Percentiles rank a stretch among this genome's conserved stretches.
Conservation (phyloP, 768 basidiomycete genomes). For the Termitomyces sp. region DNA sequence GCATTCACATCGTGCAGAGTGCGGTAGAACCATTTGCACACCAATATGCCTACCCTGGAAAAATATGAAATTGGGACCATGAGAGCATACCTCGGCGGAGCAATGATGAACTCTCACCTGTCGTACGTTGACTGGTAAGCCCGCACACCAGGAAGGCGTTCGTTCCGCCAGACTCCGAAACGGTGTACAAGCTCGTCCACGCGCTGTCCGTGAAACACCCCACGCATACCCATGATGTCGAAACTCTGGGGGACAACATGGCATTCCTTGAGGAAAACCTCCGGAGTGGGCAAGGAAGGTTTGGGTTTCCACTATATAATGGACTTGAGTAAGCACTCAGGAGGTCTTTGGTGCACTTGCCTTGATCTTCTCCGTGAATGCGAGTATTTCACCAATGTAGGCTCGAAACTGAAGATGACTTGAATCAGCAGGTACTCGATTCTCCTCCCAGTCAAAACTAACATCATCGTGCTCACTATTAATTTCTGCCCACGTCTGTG, state of each 20-base stretch:
- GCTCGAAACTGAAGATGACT: conserved; percentile 50
- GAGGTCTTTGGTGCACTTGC: conserved; percentile 25
- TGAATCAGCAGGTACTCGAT: neutral
- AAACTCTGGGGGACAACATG: conserved; percentile 44
- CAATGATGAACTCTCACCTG: conserved; percentile 34
- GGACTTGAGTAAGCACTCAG: neutral
- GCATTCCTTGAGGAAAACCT: conserved; percentile 66
- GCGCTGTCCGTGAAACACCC: conserved; percentile 52
- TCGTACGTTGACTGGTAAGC: conserved; percentile 88
- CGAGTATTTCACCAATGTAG: conserved; percentile 70
- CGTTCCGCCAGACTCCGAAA: conserved; percentile 65
- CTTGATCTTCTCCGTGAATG: conserved; percentile 68
- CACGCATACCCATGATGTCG: conserved; percentile 75
- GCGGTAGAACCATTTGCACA: conserved; percentile 77
- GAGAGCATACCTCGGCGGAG: neutral
- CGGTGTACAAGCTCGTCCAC: conserved; percentile 54
- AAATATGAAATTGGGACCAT: neutral
- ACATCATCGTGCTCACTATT: conserved; percentile 78
- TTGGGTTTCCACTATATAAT: conserved; percentile 52
- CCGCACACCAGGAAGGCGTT: conserved; percentile 66
- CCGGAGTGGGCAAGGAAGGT: conserved; percentile 54
- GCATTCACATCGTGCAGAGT: conserved; percentile 75
- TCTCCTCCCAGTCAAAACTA: conserved; percentile 11
- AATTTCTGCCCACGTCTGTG: conserved; percentile 67
- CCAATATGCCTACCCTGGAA: conserved; percentile 51